phyloP scores from a whole-genome alignment of 306 rosid genomes.

The Medicago ruthenica region DNA sequence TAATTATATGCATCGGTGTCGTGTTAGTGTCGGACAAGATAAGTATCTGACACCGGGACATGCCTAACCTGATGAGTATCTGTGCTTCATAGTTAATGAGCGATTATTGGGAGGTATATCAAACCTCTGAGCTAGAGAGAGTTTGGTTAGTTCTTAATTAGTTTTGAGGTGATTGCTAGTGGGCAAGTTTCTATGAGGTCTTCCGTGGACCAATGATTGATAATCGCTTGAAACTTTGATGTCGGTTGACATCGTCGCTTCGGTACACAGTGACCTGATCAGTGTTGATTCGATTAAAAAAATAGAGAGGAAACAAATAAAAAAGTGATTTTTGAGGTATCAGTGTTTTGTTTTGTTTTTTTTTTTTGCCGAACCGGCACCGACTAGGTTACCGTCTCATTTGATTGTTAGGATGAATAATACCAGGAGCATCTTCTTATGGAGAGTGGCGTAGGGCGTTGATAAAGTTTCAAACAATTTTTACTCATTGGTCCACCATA shows the following conservation, averaged over 20 bases:
- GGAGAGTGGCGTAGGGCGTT: neutral
- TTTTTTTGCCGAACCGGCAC: neutral
- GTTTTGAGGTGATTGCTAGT: neutral
- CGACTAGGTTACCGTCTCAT: neutral
- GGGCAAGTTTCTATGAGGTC: neutral
- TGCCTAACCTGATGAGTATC: too few relatives aligned
- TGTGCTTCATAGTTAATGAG: too few relatives aligned
- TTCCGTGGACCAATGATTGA: neutral
- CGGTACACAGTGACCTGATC: neutral
- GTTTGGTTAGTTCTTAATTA: slow-evolving; percentile 5
- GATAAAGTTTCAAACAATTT: neutral
- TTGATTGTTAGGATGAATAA: neutral
- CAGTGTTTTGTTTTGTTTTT: neutral
- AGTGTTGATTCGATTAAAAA: neutral
- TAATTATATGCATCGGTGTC: too few relatives aligned
- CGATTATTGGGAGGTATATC: neutral
- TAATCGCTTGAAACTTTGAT: neutral
- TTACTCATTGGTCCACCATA: neutral
- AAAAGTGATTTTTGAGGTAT: too few relatives aligned
- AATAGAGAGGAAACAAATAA: neutral
- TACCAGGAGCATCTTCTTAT: neutral
- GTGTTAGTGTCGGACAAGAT: too few relatives aligned
- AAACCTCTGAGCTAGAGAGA: slow-evolving; percentile 2
- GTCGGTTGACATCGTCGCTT: neutral
- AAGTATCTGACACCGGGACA: too few relatives aligned